Percentiles rank a stretch among this genome's conserved stretches.
Evolutionary conservation across 179 eudicot species (phyloP).

Genomic region (Drosera spatulata): DNA sequence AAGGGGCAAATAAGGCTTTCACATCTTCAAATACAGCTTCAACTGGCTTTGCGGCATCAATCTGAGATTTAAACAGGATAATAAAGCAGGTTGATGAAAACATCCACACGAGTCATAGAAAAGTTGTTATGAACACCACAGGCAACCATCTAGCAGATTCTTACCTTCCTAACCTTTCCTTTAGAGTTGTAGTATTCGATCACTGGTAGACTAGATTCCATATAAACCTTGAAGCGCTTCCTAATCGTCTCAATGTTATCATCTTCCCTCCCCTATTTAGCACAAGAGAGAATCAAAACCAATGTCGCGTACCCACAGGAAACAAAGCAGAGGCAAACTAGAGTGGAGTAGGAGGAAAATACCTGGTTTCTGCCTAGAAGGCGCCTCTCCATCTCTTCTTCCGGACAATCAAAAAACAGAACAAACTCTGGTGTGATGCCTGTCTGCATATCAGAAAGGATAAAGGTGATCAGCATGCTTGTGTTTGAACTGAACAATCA

Average conservation of each 20-base stretch:
- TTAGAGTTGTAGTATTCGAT: slow-evolving; percentile 56
- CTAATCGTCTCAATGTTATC: slow-evolving; percentile 80
- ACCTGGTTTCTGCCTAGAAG: slow-evolving; percentile 74
- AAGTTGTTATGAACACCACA: not conserved
- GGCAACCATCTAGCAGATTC: not conserved
- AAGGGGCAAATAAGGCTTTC: slow-evolving; percentile 40
- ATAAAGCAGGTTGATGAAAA: too few relatives aligned
- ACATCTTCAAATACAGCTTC: slow-evolving; percentile 80
- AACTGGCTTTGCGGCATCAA: slow-evolving; percentile 68
- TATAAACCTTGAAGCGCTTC: slow-evolving; percentile 68
- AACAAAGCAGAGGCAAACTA: too few relatives aligned
- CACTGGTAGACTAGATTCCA: slow-evolving; percentile 89
- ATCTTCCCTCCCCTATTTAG: slow-evolving; percentile 72
- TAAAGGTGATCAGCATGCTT: not conserved
- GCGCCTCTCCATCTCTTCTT: slow-evolving; percentile 71
- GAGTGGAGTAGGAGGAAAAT: too few relatives aligned
- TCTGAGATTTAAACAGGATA: slow-evolving; percentile 21
- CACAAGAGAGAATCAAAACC: not conserved
- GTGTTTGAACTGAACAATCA: not conserved
- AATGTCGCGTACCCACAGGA: too few relatives aligned
- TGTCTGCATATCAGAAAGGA: slow-evolving; percentile 34
- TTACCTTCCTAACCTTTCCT: slow-evolving; percentile 81
- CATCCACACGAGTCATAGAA: not conserved
- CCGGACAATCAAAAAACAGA: slow-evolving; percentile 27
- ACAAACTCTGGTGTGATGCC: slow-evolving; percentile 66